Percentiles rank a stretch among this genome's conserved stretches.
Conservation (phyloP, 805 yeast genomes). For the Candida gorgasii region DNA sequence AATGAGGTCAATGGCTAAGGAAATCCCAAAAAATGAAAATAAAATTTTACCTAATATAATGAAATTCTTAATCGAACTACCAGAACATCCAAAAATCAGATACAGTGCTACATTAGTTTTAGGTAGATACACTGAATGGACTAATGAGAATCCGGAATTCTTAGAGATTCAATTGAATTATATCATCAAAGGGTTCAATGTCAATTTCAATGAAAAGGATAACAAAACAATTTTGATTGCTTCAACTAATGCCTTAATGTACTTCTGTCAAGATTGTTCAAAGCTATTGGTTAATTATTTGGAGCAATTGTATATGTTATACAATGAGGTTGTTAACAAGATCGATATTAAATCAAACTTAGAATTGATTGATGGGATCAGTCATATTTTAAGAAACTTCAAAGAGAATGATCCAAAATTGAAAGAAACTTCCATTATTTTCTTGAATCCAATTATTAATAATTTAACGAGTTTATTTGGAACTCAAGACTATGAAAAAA, state of each 20-base stretch:
- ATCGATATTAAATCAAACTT: slow-evolving; percentile 69
- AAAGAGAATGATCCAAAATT: slow-evolving; percentile 46
- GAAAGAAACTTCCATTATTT: slow-evolving; percentile 56
- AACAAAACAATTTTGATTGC: slow-evolving; percentile 66
- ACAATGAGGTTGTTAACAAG: slow-evolving; percentile 50
- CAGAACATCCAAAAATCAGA: slow-evolving; percentile 83
- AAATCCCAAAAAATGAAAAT: slow-evolving; percentile 68
- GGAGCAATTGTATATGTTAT: slow-evolving; percentile 75
- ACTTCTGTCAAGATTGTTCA: slow-evolving; percentile 90
- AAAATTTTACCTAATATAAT: slow-evolving; percentile 72
- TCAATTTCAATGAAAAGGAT: slow-evolving; percentile 12
- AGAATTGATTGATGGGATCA: slow-evolving; percentile 87
- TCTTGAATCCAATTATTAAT: slow-evolving; percentile 65
- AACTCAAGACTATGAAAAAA: slow-evolving; percentile 34
- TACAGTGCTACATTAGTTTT: slow-evolving; percentile 91
- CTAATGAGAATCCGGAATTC: slow-evolving; percentile 78
- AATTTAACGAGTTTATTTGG: slow-evolving; percentile 34
- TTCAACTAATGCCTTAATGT: slow-evolving; percentile 91
- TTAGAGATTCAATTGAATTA: slow-evolving; percentile 82
- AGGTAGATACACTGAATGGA: slow-evolving; percentile 98
- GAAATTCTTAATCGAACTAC: slow-evolving; percentile 66
- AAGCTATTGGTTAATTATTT: slow-evolving; percentile 60
- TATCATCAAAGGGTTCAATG: slow-evolving; percentile 71
- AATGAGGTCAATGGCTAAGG: slow-evolving; percentile 93
- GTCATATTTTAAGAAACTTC: slow-evolving; percentile 72